Base-by-base conservation (phyloP, 2,329 filamentous ascomycete genomes). In the Emergomyces pasteurianus region DNA sequence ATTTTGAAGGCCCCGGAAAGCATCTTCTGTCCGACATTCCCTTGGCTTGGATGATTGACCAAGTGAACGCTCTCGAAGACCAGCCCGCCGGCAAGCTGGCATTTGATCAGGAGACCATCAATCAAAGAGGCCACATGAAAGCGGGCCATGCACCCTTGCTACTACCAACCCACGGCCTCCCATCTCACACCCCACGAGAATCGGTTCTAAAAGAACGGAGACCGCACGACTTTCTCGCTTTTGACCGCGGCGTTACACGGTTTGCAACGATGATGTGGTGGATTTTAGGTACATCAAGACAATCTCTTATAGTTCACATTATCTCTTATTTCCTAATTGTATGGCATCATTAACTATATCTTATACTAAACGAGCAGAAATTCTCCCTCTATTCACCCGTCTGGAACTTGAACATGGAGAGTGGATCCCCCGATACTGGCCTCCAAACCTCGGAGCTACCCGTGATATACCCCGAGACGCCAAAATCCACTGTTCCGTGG, bases 1-100 rank as follows among this genome's bases (percentile, higher is more conserved):
- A 74, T 0, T 71, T 74, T 9, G 66, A 67, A 7, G 67, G 67
- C 4, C 63, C 66, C 14, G 65, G 66, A 50, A 67, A 66, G 40
- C 66, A 69, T 62, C 65, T 70, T 7, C 59, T 82, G 69, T 81
- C 79, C 28, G 79, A 82, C 62, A 74, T 81, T 23, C 75, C 80
- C 1, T 70, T 82, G 1, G 75, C 75, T 9, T 82, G 80, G 80
- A 82, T 82, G 80, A 76, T 81, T 43, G 73, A 75, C 1, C 79
- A 81, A 64, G 69, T 81, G 4, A 60, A 66, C 10, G 64, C 66
- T 38, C 58, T 72, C 14, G 57, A 49, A 60, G 63, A 63, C 38
- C 47, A 56, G 16, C 64, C 68, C 1, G 65, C 68, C 0, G 68
- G 67, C 54, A 66, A 65, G 42, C 60, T 70, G 6, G 60, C 61